These are phyloP conservation scores for Licmophora abbreviata DNA, from an alignment of 108 stramenopile genomes.

Conservation along the genomic window DNA sequence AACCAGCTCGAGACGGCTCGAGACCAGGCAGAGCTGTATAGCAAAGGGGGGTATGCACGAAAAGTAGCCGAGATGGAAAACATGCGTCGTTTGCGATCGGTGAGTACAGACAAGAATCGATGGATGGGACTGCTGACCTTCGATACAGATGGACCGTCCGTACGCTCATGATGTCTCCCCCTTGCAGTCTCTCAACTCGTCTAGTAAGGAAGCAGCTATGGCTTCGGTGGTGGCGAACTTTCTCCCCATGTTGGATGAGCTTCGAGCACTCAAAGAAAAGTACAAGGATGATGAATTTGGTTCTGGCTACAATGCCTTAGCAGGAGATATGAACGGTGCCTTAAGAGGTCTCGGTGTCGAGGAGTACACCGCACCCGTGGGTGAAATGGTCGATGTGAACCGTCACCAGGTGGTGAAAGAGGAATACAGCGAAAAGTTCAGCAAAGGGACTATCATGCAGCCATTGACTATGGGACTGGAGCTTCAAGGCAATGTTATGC, in stretches of 20 bases:
- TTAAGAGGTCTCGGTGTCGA: constrained; percentile 55
- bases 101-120: constrained; percentile 18
- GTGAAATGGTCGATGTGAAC: constrained; percentile 30
- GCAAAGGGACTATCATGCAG: constrained; percentile 43
- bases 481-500: constrained; percentile 61
- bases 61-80: constrained; percentile 77
- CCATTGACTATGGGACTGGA: constrained; percentile 47
- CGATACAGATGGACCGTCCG: too few species aligned
- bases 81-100: constrained; percentile 54
- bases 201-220: constrained; percentile 31
- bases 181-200: constrained; percentile 25
- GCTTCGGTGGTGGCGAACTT: constrained; percentile 47
- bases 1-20: constrained; percentile 21
- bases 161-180: not conserved
- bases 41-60: constrained; percentile 67
- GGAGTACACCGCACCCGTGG: constrained; percentile 30
- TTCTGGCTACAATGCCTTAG: constrained; percentile 34
- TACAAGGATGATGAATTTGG: constrained; percentile 56
- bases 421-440: constrained; percentile 40
- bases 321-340: constrained; percentile 22
- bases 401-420: constrained; percentile 42
- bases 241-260: constrained; percentile 52
- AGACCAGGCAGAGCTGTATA: constrained; percentile 59
- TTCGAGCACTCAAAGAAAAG: constrained; percentile 31
- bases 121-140: too few species aligned